Conservation (phyloP, 805 yeast genomes). For the Debaryomyces castellii region DNA sequence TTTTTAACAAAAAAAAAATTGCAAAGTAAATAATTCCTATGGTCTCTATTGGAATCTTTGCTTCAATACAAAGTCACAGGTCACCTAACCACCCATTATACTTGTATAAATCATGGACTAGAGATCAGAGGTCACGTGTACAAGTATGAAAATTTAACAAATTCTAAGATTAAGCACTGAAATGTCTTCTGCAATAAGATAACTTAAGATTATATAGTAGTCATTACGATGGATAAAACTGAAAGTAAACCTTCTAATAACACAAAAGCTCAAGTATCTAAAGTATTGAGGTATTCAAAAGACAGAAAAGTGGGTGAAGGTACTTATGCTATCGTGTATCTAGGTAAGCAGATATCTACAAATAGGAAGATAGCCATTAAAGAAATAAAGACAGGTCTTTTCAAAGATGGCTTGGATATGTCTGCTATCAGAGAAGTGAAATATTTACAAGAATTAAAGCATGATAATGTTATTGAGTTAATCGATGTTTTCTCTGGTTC, state of each 20-base stretch:
- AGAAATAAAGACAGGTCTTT: slow-evolving; percentile 90
- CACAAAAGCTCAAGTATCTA: neutral
- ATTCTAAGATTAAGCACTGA: no score
- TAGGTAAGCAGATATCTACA: slow-evolving; percentile 65
- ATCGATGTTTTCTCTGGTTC: slow-evolving; percentile 79
- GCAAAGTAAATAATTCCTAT: no score
- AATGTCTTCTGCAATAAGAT: no score
- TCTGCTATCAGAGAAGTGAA: slow-evolving; percentile 94
- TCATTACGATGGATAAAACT: neutral
- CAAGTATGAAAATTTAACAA: no score
- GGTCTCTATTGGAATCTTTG: no score
- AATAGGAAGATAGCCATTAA: slow-evolving; percentile 79
- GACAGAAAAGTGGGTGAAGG: slow-evolving; percentile 98
- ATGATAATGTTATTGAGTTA: slow-evolving; percentile 77
- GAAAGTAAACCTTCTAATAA: neutral
- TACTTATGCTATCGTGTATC: slow-evolving; percentile 93
- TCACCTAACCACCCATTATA: no score
- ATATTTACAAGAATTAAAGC: slow-evolving; percentile 74
- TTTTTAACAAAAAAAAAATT: no score
- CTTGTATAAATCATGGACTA: no score
- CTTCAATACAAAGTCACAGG: no score
- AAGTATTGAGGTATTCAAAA: slow-evolving; percentile 31
- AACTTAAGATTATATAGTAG: neutral
- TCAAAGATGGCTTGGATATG: slow-evolving; percentile 97
- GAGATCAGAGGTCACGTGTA: neutral